Percentiles rank a stretch among this genome's conserved stretches.
Conservation (phyloP, 352 stramenopile genomes). For the Saprolegnia diclina region DNA sequence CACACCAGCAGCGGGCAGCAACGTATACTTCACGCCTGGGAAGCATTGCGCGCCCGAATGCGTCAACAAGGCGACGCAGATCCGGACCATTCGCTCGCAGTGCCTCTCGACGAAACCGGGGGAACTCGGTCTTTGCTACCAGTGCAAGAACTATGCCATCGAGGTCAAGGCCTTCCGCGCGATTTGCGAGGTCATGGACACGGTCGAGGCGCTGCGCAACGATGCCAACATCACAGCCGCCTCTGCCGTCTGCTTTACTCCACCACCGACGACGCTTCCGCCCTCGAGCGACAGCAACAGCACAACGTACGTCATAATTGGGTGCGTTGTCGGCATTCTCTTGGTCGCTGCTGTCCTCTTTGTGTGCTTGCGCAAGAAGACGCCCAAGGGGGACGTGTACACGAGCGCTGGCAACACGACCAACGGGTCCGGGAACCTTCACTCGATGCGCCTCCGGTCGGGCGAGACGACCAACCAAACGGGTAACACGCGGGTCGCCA, state of each 20-base stretch:
- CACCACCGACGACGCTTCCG: background rate
- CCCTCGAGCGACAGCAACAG: conserved; percentile 28
- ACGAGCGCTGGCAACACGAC: background rate
- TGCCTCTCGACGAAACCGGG: background rate
- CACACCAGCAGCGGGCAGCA: background rate
- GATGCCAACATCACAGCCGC: background rate
- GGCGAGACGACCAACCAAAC: background rate
- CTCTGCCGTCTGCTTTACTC: background rate
- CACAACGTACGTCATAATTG: conserved; percentile 40
- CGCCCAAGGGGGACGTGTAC: conserved; percentile 6
- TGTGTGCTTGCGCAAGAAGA: conserved; percentile 36
- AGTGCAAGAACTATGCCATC: background rate
- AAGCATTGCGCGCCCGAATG: background rate
- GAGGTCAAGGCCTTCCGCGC: background rate
- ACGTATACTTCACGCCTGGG: background rate
- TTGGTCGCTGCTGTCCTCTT: conserved; percentile 42
- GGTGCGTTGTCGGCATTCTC: conserved; percentile 36
- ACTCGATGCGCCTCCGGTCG: background rate
- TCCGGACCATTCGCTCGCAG: background rate
- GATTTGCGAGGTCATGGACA: conserved; percentile 13
- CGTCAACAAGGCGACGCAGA: background rate
- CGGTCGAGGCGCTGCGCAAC: background rate
- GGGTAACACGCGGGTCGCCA: conserved; percentile 14
- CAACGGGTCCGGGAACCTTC: background rate
- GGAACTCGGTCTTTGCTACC: background rate